Base-by-base conservation (phyloP, 345 rosid species). In the Eucalyptus pauciflora region DNA sequence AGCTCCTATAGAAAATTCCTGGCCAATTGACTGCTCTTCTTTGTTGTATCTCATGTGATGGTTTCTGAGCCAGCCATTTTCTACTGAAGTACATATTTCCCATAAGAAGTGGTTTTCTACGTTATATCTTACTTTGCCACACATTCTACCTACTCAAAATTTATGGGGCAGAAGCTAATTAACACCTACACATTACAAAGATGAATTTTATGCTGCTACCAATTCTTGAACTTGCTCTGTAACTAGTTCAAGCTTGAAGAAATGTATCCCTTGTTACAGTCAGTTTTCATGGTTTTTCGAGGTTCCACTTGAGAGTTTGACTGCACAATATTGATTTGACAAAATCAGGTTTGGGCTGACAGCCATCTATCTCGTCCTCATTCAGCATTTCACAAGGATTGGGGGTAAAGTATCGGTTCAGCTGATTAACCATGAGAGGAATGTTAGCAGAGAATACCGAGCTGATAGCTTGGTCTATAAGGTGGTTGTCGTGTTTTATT, bases 381-480 rank as follows among this genome's bases (percentile, higher is more conserved):
- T 97, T 93, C 97, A 95, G 88, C 94, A 96, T 88, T 95, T 96
- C 88, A 97, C 98, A 13, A 92, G 93, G 88, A 86, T 95, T 46
- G 98, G 99, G 90, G 99, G 98, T 50, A 96, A 93, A 90, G 89
- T 97, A 92, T 95, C 99, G 50, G 95, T 95, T 90, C 96, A 93
- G 92, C 95, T 97, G 88, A 96, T 96, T 86, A 93, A 95, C 89
- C 90, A 92, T 90, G 99, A 97, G 93, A 95, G 92, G 89, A 95
- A 96, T 83, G 96, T 94, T 86, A 94, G 92, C 89, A 92, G 93
- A 54, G 99, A 97, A 91, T 91, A 94, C 90, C 93, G 93, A 88
- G 98, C 99, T 45, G 96, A 96, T 92, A 97, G 99, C 94, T 94
- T 97, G 90, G 95, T 96, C 56, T 96, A 97, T 95, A 97, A 97